These are phyloP conservation scores for Ganoderma leucocontextum DNA, from an alignment of 1,284 basidiomycete species.

Conservation along the genomic window DNA sequence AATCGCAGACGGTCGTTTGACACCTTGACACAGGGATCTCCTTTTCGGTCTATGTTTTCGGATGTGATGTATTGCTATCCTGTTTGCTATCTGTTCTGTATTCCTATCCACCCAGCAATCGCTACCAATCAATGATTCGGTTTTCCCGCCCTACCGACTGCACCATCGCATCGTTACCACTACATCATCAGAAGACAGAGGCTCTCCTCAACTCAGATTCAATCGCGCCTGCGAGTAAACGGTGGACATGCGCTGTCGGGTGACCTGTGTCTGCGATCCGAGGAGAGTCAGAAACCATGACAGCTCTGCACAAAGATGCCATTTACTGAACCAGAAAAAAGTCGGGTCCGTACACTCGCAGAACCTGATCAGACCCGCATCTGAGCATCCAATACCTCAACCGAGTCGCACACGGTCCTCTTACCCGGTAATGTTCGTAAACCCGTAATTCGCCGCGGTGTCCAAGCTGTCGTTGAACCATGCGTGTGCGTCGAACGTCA, in stretches of 20 bases:
- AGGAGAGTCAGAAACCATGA: not conserved
- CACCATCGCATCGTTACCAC: not conserved
- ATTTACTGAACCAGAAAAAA: slow-evolving; percentile 66
- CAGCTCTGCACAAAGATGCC: not conserved
- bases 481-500: slow-evolving; percentile 59
- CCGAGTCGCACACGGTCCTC: not conserved
- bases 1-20: not conserved
- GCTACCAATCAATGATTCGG: not conserved
- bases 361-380: slow-evolving; percentile 40
- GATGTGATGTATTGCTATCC: not conserved
- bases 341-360: slow-evolving; percentile 56
- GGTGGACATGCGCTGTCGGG: slow-evolving; percentile 58
- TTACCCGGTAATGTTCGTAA: slow-evolving; percentile 56
- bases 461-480: slow-evolving; percentile 59
- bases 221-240: slow-evolving; percentile 54
- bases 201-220: slow-evolving; percentile 43
- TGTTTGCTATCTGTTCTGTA: slow-evolving; percentile 4
- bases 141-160: not conserved
- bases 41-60: not conserved
- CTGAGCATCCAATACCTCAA: not conserved
- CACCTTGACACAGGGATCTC: not conserved
- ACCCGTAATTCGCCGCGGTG: slow-evolving; percentile 50
- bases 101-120: not conserved
- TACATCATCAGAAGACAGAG: not conserved
- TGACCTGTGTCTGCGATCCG: slow-evolving; percentile 51